Conservation (phyloP, 208 protist species). For the Leishmania amazonensis region DNA sequence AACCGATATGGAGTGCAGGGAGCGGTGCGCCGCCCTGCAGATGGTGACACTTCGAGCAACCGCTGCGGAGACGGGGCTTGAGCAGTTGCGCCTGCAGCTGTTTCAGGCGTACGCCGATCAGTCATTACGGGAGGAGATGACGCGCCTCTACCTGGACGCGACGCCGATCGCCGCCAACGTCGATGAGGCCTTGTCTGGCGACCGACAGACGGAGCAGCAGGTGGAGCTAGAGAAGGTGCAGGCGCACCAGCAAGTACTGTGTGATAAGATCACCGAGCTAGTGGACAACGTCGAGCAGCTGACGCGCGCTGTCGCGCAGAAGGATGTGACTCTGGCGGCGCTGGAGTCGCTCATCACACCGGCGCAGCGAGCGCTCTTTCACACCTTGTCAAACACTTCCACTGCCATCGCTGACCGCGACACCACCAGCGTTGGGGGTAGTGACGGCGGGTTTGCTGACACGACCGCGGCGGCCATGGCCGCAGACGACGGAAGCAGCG, state of each 20-base stretch:
- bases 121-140: constrained; percentile 22
- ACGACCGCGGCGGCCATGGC: neutral
- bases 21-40: neutral
- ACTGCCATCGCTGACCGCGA: neutral
- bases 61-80: constrained; percentile 4
- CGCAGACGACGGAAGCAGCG: neutral
- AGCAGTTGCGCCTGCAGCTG: constrained; percentile 27
- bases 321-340: constrained; percentile 28
- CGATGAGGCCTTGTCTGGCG: constrained; percentile 9
- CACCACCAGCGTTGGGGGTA: neutral
- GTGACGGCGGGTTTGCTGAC: neutral
- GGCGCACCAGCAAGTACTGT: constrained; percentile 22
- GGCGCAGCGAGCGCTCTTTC: constrained; percentile 37
- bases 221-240: constrained; percentile 34
- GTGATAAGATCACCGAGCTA: constrained; percentile 37
- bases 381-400: constrained; percentile 22
- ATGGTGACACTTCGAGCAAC: neutral
- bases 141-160: constrained; percentile 25
- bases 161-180: constrained; percentile 2
- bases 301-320: constrained; percentile 24
- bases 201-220: constrained; percentile 25
- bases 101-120: constrained; percentile 32
- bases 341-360: constrained; percentile 36
- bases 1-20: neutral
- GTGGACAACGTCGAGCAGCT: constrained; percentile 40